Conservation (phyloP, 148 eudicot genomes). For the Amaranthus cruentus region DNA sequence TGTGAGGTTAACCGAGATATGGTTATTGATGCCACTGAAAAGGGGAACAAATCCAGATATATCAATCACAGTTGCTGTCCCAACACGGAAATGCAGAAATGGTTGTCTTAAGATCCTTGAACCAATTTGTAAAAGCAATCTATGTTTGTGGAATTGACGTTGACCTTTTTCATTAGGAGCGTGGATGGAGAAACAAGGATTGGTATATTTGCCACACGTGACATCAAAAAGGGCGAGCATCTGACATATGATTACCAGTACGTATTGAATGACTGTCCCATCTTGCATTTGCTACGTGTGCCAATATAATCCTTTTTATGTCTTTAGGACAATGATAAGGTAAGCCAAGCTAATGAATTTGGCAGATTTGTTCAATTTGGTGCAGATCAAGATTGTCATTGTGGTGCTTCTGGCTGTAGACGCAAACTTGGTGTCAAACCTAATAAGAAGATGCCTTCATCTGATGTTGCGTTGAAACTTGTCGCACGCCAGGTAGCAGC, state of each 20-base stretch:
- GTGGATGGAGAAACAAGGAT: conserved; percentile 96
- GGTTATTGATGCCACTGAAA: conserved; percentile 98
- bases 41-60: conserved; percentile 97
- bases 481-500: conserved; percentile 81
- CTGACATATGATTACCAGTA: conserved; percentile 97
- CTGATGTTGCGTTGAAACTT: conserved; percentile 76
- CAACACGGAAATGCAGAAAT: conserved; percentile 99
- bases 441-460: conserved; percentile 69
- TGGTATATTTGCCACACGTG: conserved; percentile 90
- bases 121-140: conserved; percentile 7
- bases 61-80: conserved; percentile 99
- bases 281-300: neutral
- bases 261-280: conserved; percentile 11
- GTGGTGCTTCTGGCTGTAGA: conserved; percentile 90
- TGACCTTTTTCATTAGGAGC: conserved; percentile 48
- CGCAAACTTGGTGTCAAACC: conserved; percentile 91
- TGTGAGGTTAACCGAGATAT: conserved; percentile 97
- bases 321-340: neutral
- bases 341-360: conserved; percentile 40
- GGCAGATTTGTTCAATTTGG: conserved; percentile 99
- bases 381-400: conserved; percentile 97
- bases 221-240: conserved; percentile 88
- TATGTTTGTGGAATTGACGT: conserved; percentile 10
- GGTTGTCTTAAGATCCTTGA: conserved; percentile 37
- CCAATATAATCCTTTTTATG: conserved; percentile 7